phyloP scores from a whole-genome alignment of 2,329 filamentous ascomycete species.

The Westerdykella aurantiaca region DNA sequence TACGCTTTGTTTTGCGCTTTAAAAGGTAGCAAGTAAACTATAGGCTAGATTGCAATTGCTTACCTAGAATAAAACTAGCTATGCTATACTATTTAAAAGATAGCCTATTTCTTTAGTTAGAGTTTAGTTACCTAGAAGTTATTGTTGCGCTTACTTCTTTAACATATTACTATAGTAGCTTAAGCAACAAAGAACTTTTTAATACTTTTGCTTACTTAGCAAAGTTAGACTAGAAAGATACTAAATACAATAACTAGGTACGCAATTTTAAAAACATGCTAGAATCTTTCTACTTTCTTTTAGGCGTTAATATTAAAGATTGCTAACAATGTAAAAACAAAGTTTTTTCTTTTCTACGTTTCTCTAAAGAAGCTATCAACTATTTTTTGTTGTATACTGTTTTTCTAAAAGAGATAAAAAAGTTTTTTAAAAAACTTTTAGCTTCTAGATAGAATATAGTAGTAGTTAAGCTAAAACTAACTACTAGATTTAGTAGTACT shows the following conservation, averaged over 20 bases:
- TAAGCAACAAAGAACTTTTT: constrained; percentile 47
- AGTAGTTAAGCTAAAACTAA: constrained; percentile 39
- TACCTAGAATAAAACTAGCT: constrained; percentile 57
- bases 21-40: constrained; percentile 65
- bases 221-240: constrained; percentile 52
- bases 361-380: constrained; percentile 53
- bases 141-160: constrained; percentile 39
- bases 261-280: constrained; percentile 45
- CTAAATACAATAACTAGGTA: constrained; percentile 53
- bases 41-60: constrained; percentile 41
- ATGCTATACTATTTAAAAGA: constrained; percentile 62
- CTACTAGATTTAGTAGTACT: constrained; percentile 67
- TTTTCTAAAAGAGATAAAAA: constrained; percentile 59
- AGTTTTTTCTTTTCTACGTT: constrained; percentile 51
- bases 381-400: constrained; percentile 62
- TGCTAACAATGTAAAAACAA: constrained; percentile 39
- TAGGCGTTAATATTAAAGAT: constrained; percentile 57
- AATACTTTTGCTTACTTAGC: constrained; percentile 49
- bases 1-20: constrained; percentile 53
- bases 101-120: constrained; percentile 55
- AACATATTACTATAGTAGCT: constrained; percentile 58
- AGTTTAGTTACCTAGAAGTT: constrained; percentile 64
- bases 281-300: constrained; percentile 47
- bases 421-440: constrained; percentile 59
- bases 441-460: constrained; percentile 65